Conservation (phyloP, 2,329 filamentous ascomycete genomes). For the Microsporum audouinii region DNA sequence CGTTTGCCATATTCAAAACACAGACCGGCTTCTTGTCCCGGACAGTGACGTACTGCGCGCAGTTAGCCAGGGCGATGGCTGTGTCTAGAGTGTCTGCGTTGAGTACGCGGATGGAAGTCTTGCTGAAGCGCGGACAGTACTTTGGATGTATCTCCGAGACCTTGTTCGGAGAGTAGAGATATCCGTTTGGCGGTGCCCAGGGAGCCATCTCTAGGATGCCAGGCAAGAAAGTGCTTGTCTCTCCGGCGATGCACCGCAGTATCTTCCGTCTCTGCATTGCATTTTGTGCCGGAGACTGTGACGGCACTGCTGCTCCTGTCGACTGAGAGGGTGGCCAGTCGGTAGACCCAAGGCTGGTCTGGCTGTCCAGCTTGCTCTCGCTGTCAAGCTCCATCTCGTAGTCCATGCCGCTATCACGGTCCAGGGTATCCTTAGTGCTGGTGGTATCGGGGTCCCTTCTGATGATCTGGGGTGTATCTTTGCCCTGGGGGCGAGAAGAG, state of each 20-base stretch:
- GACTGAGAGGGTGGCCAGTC: background rate
- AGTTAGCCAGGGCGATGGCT: slow-evolving; percentile 34
- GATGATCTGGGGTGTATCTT: background rate
- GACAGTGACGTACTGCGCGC: slow-evolving; percentile 15
- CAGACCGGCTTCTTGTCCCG: slow-evolving; percentile 37
- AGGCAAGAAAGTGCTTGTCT: slow-evolving; percentile 41
- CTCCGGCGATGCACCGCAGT: slow-evolving; percentile 36
- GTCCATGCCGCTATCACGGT: background rate
- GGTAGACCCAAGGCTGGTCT: background rate
- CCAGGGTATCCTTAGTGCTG: background rate
- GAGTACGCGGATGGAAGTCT: slow-evolving; percentile 39
- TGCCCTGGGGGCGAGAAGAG: background rate
- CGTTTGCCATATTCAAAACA: slow-evolving; percentile 56
- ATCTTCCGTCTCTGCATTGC: slow-evolving; percentile 10
- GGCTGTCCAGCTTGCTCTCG: slow-evolving; percentile 5
- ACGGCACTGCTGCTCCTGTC: background rate
- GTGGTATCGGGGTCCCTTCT: background rate
- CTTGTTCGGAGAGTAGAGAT: slow-evolving; percentile 27
- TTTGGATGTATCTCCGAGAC: slow-evolving; percentile 31
- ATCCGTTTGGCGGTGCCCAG: slow-evolving; percentile 29
- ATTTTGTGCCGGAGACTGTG: background rate
- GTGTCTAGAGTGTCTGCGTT: slow-evolving; percentile 49
- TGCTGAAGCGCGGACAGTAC: slow-evolving; percentile 33
- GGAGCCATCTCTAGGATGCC: slow-evolving; percentile 38
- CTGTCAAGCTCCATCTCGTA: slow-evolving; percentile 12